Evolutionary conservation across 2,329 filamentous ascomycete species (phyloP).

Genomic region (Fusarium virguliforme): DNA sequence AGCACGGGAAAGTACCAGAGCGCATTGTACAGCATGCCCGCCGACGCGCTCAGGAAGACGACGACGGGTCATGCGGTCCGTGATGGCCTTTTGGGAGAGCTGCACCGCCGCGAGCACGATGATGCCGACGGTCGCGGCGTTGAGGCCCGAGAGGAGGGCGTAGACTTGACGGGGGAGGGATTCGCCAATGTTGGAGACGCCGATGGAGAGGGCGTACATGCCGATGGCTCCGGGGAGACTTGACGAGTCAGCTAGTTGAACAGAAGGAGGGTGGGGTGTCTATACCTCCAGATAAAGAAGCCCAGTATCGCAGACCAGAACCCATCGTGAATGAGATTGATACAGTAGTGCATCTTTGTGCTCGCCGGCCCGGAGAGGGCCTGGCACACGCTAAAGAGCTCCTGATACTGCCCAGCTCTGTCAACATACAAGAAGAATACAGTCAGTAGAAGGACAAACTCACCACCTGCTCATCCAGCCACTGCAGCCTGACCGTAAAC

Average conservation of each 20-base stretch:
- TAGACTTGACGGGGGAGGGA: slow-evolving; percentile 75
- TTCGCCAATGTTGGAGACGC: slow-evolving; percentile 73
- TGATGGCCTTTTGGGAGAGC: slow-evolving; percentile 78
- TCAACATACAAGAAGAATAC: neutral
- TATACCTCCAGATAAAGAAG: slow-evolving; percentile 76
- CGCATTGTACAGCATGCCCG: slow-evolving; percentile 79
- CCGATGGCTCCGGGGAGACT: slow-evolving; percentile 78
- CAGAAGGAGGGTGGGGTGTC: too few species aligned
- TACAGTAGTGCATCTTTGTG: slow-evolving; percentile 81
- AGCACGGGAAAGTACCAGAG: slow-evolving; percentile 83
- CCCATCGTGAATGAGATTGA: slow-evolving; percentile 76
- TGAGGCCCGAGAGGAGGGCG: slow-evolving; percentile 79
- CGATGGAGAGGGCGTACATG: slow-evolving; percentile 78
- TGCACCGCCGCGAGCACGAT: slow-evolving; percentile 79
- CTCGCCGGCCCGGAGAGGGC: slow-evolving; percentile 77
- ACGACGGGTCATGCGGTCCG: slow-evolving; percentile 75
- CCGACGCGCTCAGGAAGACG: slow-evolving; percentile 75
- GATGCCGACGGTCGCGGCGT: slow-evolving; percentile 80
- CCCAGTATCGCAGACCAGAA: slow-evolving; percentile 70
- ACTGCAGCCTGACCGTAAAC: slow-evolving; percentile 73
- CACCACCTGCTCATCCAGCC: slow-evolving; percentile 80
- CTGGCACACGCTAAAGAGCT: slow-evolving; percentile 80
- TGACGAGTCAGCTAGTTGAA: slow-evolving; percentile 21
- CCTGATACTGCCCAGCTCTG: slow-evolving; percentile 70
- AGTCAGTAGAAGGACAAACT: neutral